These are phyloP conservation scores for Colletotrichum magnum DNA, from an alignment of 2,329 filamentous ascomycete species.

Conservation along the genomic window DNA sequence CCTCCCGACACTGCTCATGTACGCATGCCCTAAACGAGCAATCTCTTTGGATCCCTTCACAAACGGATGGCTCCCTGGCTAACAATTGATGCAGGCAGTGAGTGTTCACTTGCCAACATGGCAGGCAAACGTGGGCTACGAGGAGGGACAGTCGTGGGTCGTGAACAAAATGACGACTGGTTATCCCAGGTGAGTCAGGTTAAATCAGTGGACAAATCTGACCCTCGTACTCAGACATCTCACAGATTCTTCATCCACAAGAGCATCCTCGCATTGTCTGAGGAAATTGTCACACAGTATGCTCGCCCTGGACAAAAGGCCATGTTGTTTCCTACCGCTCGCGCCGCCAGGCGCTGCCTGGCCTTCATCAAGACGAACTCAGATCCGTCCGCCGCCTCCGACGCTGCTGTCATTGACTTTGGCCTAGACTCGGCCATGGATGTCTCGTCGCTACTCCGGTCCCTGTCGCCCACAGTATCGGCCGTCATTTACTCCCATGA, in stretches of 20 bases:
- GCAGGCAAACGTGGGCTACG: slow-evolving; percentile 91
- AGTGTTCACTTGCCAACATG: slow-evolving; percentile 97
- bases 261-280: slow-evolving; percentile 80
- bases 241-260: slow-evolving; percentile 93
- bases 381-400: slow-evolving; percentile 62
- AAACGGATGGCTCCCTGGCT: background rate
- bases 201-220: background rate
- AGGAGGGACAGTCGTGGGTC: slow-evolving; percentile 93
- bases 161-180: slow-evolving; percentile 87
- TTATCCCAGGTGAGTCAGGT: slow-evolving; percentile 79
- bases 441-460: slow-evolving; percentile 64
- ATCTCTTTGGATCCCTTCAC: background rate
- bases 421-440: slow-evolving; percentile 71
- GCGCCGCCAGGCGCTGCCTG: slow-evolving; percentile 79
- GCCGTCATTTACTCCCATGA: slow-evolving; percentile 80
- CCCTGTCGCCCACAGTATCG: slow-evolving; percentile 73
- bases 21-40: slow-evolving; percentile 53
- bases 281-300: slow-evolving; percentile 75
- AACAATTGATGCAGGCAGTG: slow-evolving; percentile 75
- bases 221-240: slow-evolving; percentile 8
- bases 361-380: slow-evolving; percentile 78
- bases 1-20: slow-evolving; percentile 85
- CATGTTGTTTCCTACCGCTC: slow-evolving; percentile 85
- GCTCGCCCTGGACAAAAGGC: slow-evolving; percentile 75
- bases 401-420: slow-evolving; percentile 73